Conservation (phyloP, 306 rosid genomes). For the Rubus idaeus region DNA sequence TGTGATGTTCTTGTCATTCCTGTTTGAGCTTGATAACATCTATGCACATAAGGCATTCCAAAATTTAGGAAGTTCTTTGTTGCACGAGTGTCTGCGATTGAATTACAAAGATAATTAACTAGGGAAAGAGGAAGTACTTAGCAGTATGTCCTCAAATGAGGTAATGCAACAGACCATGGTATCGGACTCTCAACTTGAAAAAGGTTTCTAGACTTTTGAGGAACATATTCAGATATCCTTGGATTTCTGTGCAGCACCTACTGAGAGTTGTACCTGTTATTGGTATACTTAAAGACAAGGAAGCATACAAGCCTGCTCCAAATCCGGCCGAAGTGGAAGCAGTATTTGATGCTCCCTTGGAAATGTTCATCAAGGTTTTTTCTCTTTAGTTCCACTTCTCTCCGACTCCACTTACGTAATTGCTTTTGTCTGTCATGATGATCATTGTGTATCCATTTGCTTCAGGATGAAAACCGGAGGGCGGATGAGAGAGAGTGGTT, state of each 20-base stretch:
- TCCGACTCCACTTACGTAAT: not conserved
- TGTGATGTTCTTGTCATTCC: not conserved
- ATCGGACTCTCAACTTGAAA: not conserved
- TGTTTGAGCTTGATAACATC: not conserved
- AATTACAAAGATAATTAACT: not conserved
- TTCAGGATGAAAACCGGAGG: conserved; percentile 80
- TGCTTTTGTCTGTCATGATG: not conserved
- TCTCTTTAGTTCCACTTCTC: conserved; percentile 12
- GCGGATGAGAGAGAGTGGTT: conserved; percentile 87
- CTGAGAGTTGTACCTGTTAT: conserved; percentile 88
- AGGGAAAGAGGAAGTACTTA: not conserved
- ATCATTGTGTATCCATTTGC: conserved; percentile 24
- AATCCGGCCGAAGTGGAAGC: conserved; percentile 86
- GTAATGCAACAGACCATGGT: not conserved
- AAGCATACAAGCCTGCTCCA: conserved; percentile 67
- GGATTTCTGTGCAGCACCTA: conserved; percentile 58
- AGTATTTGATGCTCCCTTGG: conserved; percentile 86
- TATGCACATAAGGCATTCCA: not conserved
- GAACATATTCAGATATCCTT: not conserved
- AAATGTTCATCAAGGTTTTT: conserved; percentile 89
- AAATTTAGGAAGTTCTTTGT: not conserved
- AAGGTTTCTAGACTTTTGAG: not conserved
- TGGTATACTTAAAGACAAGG: conserved; percentile 76
- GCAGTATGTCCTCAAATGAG: no score
- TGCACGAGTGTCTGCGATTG: not conserved